Evolutionary conservation across 73 alveolate species (phyloP).

Genomic region (Paramecium sexaurelia): DNA sequence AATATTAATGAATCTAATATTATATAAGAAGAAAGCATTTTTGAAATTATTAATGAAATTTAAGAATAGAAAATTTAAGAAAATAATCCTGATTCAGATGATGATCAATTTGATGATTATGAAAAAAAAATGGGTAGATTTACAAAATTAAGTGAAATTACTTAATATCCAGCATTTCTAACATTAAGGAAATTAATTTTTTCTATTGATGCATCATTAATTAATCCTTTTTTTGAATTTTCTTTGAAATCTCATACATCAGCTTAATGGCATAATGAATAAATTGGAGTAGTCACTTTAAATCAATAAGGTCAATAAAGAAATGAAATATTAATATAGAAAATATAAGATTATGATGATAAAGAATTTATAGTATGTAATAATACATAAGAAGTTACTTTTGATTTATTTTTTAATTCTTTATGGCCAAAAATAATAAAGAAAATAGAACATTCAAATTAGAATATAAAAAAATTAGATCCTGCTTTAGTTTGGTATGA

Average conservation of each 20-base stretch:
- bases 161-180: slow-evolving; percentile 84
- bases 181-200: slow-evolving; percentile 81
- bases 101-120: slow-evolving; percentile 72
- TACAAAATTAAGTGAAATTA: slow-evolving; percentile 65
- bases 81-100: slow-evolving; percentile 67
- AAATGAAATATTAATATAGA: slow-evolving; percentile 64
- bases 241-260: slow-evolving; percentile 65
- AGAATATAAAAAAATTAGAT: neutral
- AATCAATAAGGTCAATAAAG: slow-evolving; percentile 52
- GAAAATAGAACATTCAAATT: neutral
- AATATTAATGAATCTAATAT: neutral
- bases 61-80: neutral
- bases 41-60: neutral
- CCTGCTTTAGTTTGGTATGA: slow-evolving; percentile 87
- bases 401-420: slow-evolving; percentile 9
- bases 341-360: slow-evolving; percentile 65
- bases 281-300: slow-evolving; percentile 79
- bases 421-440: slow-evolving; percentile 54
- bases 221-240: slow-evolving; percentile 81
- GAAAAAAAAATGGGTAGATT: slow-evolving; percentile 68
- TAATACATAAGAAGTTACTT: slow-evolving; percentile 62
- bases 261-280: slow-evolving; percentile 85
- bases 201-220: slow-evolving; percentile 84
- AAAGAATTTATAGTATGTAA: slow-evolving; percentile 25
- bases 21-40: slow-evolving; percentile 14